These are phyloP conservation scores for Ceratopteris richardii DNA, from an alignment of 75 land plant genomes.

Conservation along the genomic window DNA sequence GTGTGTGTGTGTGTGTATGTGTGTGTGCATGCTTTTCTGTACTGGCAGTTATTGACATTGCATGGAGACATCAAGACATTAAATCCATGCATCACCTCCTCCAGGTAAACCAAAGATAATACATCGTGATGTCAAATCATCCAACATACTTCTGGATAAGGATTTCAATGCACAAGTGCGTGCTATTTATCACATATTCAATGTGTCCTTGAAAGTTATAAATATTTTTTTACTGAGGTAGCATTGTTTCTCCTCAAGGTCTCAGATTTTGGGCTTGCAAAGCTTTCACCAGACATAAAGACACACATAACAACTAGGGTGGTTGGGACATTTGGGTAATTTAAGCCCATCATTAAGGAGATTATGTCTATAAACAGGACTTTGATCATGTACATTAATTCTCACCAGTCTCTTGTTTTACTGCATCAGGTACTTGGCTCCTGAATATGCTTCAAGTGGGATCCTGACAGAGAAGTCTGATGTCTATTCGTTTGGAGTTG, in stretches of 20 bases:
- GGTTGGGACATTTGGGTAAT: slow-evolving; percentile 72
- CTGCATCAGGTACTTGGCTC: slow-evolving; percentile 62
- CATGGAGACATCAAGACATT: no score
- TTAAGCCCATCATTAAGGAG: not conserved
- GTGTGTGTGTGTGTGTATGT: no score
- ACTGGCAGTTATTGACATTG: no score
- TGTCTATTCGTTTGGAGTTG: slow-evolving; percentile 77
- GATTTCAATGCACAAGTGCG: slow-evolving; percentile 42
- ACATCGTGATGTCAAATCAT: slow-evolving; percentile 59
- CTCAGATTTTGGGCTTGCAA: slow-evolving; percentile 69
- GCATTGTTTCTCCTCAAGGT: slow-evolving; percentile 22
- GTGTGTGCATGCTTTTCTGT: no score
- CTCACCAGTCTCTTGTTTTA: slow-evolving; percentile 1
- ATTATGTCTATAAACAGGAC: no score
- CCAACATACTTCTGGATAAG: slow-evolving; percentile 54
- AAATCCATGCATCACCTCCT: not conserved
- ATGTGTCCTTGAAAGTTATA: not conserved
- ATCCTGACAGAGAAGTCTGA: slow-evolving; percentile 72
- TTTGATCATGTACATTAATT: no score
- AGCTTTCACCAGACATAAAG: slow-evolving; percentile 38
- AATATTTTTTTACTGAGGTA: not conserved
- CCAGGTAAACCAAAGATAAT: slow-evolving; percentile 64
- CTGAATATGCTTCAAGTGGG: slow-evolving; percentile 81
- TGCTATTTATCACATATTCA: no score
- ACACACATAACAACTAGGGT: slow-evolving; percentile 70